Base-by-base conservation (phyloP, 805 yeast species). In the Lipomyces anomalus region DNA sequence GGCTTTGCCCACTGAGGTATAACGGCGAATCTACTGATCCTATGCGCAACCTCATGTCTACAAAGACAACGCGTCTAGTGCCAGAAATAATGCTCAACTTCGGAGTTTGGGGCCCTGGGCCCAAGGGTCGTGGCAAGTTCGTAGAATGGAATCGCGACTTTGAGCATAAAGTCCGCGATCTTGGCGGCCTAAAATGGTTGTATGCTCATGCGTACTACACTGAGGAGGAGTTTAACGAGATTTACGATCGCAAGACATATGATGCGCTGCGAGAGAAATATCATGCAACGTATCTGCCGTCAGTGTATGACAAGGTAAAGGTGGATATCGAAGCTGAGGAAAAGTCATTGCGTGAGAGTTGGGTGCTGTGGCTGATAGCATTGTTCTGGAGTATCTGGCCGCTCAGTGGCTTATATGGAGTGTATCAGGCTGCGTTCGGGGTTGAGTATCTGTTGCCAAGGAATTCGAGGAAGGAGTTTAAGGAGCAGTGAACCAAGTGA, bases 381-480 rank as follows among this genome's bases (percentile, higher is more conserved):
- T 16, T 6, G 16, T 21, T 36, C 30, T 36, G 39, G 39, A 36
- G 6, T 3, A 21, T 36, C 17, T 36, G 39, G 39, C 39, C 39
- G 17, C 30, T 36, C 4, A 20, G 39, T 22, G 39, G 39, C 22
- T 9, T 36, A 21, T 36, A 36, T 13, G 39, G 39, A 6, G 26
- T n/a, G 16, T 22, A 13, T 9, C 39, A 36, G 17, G 39, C 39
- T 22, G 16, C 30, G 6, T 6, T 36, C 24, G 32, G 39, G 13
- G 32, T 26, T 36, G 39, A 36, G 18, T 36, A 36, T 21, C 39
- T 36, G n/a, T n/a, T n/a, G n/a, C n/a, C n/a, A n/a, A n/a, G n/a
- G n/a, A n/a, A n/a, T n/a, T n/a, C n/a, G n/a, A n/a, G n/a, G n/a
- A n/a, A n/a, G n/a, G n/a, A n/a, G n/a, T n/a, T n/a, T n/a, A n/a